Percentiles rank a stretch among this genome's conserved stretches.
Evolutionary conservation across 805 yeast species (phyloP).

Genomic region (Grigorovia jiainica): DNA sequence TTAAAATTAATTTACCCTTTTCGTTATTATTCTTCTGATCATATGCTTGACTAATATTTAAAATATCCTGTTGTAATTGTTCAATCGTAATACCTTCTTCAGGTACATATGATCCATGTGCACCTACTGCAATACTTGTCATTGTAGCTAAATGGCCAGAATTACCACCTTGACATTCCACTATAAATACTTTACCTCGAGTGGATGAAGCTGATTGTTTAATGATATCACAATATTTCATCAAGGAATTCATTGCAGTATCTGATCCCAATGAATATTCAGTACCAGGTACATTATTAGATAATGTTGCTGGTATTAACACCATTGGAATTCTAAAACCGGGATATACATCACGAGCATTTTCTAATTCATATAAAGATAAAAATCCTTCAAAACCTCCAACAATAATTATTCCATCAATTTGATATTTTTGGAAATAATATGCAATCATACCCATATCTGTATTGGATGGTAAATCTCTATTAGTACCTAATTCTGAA

Average conservation of each 20-base stretch:
- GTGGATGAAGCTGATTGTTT: constrained; percentile 73
- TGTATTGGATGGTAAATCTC: constrained; percentile 54
- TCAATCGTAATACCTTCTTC: constrained; percentile 55
- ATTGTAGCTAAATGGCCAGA: constrained; percentile 69
- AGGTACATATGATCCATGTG: constrained; percentile 67
- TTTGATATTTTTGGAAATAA: constrained; percentile 54
- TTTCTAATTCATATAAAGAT: constrained; percentile 56
- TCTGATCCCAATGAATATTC: constrained; percentile 71
- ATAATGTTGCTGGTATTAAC: constrained; percentile 71
- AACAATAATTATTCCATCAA: constrained; percentile 63
- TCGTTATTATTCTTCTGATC: constrained; percentile 39
- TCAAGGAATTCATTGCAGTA: constrained; percentile 61
- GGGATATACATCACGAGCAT: constrained; percentile 52
- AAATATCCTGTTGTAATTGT: constrained; percentile 56
- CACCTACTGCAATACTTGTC: constrained; percentile 61
- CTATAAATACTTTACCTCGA: constrained; percentile 68
- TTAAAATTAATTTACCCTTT: constrained; percentile 54
- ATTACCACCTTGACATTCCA: constrained; percentile 81
- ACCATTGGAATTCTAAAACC: constrained; percentile 71
- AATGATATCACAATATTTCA: constrained; percentile 65
- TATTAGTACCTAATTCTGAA: constrained; percentile 72
- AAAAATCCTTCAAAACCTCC: constrained; percentile 79
- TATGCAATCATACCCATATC: constrained; percentile 66
- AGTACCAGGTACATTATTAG: constrained; percentile 79
- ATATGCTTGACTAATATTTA: constrained; percentile 48